Base-by-base conservation (phyloP, 192 early-diverging fungal genomes). In the Glomus cerebriforme region DNA sequence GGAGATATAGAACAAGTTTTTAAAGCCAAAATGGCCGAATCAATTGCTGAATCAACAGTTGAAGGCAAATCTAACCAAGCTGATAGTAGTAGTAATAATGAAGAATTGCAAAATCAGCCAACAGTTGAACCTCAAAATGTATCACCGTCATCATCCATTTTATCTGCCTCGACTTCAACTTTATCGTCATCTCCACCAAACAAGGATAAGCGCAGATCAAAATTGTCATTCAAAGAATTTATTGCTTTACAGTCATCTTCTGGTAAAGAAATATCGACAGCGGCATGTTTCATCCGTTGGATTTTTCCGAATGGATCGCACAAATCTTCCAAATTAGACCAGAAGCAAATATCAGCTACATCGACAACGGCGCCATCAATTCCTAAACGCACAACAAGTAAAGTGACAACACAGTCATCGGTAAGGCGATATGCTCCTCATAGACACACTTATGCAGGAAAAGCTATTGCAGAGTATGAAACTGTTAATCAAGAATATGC, bases 401-500 rank as follows among this genome's bases (percentile, higher is more conserved):
- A 67, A 67, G 12, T 5, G 17, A n/a, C 9, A 2, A 19, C 31
- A 13, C 24, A 29, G 17, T 24, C 73, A 31, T n/a, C 10, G 7
- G 22, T 37, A 22, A 27, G 31, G 31, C 73, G 34, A 4, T 74
- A 74, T 59, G n/a, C 73, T 19, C 10, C 32, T 31, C 47, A 74
- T 59, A 43, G 73, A 35, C 73, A 74, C 22, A 54, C 58, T 10
- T 74, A 74, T 29, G 73, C 54, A 9, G 54, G 54, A 59, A 74
- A 74, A 74, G 73, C 73, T 8, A 59, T 74, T 24, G 9, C 7
- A 35, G 73, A 74, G 22, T 74, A 54, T 19, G 73, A 74, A 19
- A 27, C 73, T 32, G 73, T 74, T 22, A 74, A 32, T 74, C 54
- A 74, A 74, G 73, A 74, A 74, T 74, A 74, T 59, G 26, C 29